Evolutionary conservation across 768 basidiomycete genomes (phyloP), one percentile per base, ranked within the genome.

Genomic region (Suillus sp.): DNA sequence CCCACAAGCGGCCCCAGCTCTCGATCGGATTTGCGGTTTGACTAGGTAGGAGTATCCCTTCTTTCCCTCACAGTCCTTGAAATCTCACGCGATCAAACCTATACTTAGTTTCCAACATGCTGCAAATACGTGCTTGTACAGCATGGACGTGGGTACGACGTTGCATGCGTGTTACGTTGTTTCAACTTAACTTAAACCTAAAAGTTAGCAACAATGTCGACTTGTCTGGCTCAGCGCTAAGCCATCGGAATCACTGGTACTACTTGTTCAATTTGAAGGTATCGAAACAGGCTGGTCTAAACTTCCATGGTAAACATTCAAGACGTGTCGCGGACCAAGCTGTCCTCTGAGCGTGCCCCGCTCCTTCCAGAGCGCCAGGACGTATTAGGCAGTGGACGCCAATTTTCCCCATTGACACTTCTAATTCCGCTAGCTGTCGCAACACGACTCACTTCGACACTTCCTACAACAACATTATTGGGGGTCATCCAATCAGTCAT

Each of bases 361-460:
- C 56, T 57, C 25, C 56, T 57, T 57, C 25, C 56, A 57, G 38
- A 38, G 25, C 37, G 25, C 22, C 55, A 56, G 37, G 16, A 30
- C 1, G 11, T 18, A 40, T 13, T 13, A 50, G 18, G 11, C 18
- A 20, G 18, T 14, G 2, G 6, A 38, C 34, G 25, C 14, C 25
- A 7, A 7, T 58, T 68, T 51, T 65, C 71, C 6, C 66, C 68
- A 10, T 61, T 67, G 18, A 67, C 58, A 1, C 67, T 73, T 22
- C 62, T 77, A 27, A 68, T 75, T 22, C 74, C 76, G 0, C 66
- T 76, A 2, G 69, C 69, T 14, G 56, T 77, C 14, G 64, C 64
- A 27, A 67, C 67, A 16, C 66, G 57, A 8, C 55, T 77, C 25
- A 75, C 72, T 6, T 51, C 14, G 3, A 51, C 45, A 11, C 62